Evolutionary conservation across 306 rosid genomes (phyloP).

Genomic region (Hippophae rhamnoides): DNA sequence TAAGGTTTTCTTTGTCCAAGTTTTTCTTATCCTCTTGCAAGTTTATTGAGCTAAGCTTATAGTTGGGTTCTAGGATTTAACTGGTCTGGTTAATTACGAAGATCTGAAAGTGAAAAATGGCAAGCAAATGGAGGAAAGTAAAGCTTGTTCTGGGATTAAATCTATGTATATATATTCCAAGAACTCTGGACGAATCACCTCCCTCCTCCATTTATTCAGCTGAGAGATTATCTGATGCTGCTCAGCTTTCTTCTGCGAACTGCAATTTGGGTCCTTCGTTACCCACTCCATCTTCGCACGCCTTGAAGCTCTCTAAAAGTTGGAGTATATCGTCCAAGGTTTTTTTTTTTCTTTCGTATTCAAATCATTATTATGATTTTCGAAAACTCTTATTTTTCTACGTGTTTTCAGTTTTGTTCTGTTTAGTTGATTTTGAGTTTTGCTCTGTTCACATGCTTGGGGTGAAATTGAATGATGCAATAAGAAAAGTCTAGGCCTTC

Average conservation of each 20-base stretch:
- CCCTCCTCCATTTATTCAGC: constrained; percentile 35
- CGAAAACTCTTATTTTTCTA: no score
- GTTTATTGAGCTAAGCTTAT: constrained; percentile 11
- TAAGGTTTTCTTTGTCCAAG: background rate
- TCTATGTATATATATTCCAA: constrained; percentile 73
- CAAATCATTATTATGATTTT: background rate
- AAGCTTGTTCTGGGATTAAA: constrained; percentile 74
- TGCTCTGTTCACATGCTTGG: constrained; percentile 10
- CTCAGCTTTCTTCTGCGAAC: constrained; percentile 66
- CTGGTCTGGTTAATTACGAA: background rate
- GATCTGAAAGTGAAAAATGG: constrained; percentile 50
- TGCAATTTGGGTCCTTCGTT: constrained; percentile 33
- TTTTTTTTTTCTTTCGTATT: constrained; percentile 3
- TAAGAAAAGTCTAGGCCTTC: constrained; percentile 1
- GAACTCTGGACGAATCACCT: constrained; percentile 57
- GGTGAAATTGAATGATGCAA: constrained; percentile 3
- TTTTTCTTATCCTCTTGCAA: background rate
- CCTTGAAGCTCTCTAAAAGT: constrained; percentile 33
- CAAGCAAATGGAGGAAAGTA: constrained; percentile 91
- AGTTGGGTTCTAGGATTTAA: constrained; percentile 15
- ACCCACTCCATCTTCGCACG: constrained; percentile 34
- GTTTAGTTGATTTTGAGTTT: constrained; percentile 5
- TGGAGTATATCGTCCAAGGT: constrained; percentile 50
- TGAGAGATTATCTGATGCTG: constrained; percentile 71
- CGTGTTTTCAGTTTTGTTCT: background rate